phyloP scores from a whole-genome alignment of 352 stramenopile species.

The Phytophthora chlamydospora region DNA sequence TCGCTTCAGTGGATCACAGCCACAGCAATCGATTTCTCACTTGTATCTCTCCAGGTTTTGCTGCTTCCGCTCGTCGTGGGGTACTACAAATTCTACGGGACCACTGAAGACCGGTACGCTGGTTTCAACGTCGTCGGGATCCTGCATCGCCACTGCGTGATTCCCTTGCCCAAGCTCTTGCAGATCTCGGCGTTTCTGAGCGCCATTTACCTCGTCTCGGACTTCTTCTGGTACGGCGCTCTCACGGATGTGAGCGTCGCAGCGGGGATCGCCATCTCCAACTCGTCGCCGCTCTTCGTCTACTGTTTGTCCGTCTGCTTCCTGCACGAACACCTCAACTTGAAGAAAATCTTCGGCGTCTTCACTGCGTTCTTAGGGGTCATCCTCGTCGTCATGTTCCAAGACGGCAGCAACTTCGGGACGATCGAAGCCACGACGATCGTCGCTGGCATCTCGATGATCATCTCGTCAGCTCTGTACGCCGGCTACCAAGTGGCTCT shows the following conservation, averaged over 20 bases:
- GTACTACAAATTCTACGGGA: slow-evolving; percentile 44
- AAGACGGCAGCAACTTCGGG: slow-evolving; percentile 42
- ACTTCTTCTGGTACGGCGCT: slow-evolving; percentile 70
- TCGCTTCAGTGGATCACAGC: too few species aligned
- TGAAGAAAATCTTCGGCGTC: slow-evolving; percentile 53
- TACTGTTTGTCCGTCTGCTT: slow-evolving; percentile 76
- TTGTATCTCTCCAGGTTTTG: slow-evolving; percentile 28
- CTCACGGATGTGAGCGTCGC: slow-evolving; percentile 54
- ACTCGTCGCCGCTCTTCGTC: slow-evolving; percentile 65
- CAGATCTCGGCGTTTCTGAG: slow-evolving; percentile 49
- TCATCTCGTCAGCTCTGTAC: slow-evolving; percentile 58
- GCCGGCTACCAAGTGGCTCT: slow-evolving; percentile 58
- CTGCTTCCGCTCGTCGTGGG: slow-evolving; percentile 44
- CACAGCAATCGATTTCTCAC: neutral
- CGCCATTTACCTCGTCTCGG: slow-evolving; percentile 47
- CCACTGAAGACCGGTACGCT: slow-evolving; percentile 20
- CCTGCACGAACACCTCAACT: slow-evolving; percentile 47
- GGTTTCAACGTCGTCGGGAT: slow-evolving; percentile 29
- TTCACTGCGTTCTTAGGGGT: slow-evolving; percentile 52
- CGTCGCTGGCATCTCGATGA: slow-evolving; percentile 47
- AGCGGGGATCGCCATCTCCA: slow-evolving; percentile 60
- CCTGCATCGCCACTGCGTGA: slow-evolving; percentile 46
- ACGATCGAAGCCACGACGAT: slow-evolving; percentile 44
- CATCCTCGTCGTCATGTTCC: slow-evolving; percentile 56
- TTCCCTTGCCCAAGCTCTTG: slow-evolving; percentile 38